Conservation (phyloP, 2,329 filamentous ascomycete genomes). For the Colletotrichum graminicola region DNA sequence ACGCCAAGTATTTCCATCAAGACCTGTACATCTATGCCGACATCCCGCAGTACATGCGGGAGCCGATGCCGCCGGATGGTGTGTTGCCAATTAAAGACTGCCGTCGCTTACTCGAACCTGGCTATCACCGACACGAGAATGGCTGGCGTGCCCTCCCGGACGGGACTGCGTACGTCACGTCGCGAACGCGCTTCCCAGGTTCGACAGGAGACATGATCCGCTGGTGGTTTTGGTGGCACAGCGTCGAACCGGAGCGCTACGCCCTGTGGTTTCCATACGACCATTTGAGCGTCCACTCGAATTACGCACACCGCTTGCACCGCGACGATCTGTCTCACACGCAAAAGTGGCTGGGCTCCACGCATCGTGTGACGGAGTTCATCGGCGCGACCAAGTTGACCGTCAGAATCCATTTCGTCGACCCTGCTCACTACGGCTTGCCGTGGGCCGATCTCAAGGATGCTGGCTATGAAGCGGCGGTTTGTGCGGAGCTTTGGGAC, state of each 20-base stretch:
- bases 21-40: slow-evolving; percentile 35
- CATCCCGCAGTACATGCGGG: slow-evolving; percentile 33
- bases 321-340: slow-evolving; percentile 36
- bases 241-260: slow-evolving; percentile 39
- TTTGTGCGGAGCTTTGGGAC: slow-evolving; percentile 31
- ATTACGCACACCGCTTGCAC: slow-evolving; percentile 33
- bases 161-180: slow-evolving; percentile 32
- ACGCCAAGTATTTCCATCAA: slow-evolving; percentile 28
- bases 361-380: slow-evolving; percentile 39
- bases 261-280: slow-evolving; percentile 39
- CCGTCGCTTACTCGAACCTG: slow-evolving; percentile 29
- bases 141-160: slow-evolving; percentile 32
- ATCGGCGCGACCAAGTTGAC: slow-evolving; percentile 33
- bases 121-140: slow-evolving; percentile 32
- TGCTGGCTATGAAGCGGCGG: slow-evolving; percentile 30
- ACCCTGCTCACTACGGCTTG: slow-evolving; percentile 35
- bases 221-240: slow-evolving; percentile 42
- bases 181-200: slow-evolving; percentile 35
- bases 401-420: slow-evolving; percentile 33
- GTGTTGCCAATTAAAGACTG: slow-evolving; percentile 12
- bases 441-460: slow-evolving; percentile 33
- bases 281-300: slow-evolving; percentile 27
- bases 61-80: slow-evolving; percentile 22
- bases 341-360: slow-evolving; percentile 39
- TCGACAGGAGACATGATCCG: slow-evolving; percentile 37